Conservation (phyloP, 2,329 filamentous ascomycete species). For the Ophiostoma piceae region DNA sequence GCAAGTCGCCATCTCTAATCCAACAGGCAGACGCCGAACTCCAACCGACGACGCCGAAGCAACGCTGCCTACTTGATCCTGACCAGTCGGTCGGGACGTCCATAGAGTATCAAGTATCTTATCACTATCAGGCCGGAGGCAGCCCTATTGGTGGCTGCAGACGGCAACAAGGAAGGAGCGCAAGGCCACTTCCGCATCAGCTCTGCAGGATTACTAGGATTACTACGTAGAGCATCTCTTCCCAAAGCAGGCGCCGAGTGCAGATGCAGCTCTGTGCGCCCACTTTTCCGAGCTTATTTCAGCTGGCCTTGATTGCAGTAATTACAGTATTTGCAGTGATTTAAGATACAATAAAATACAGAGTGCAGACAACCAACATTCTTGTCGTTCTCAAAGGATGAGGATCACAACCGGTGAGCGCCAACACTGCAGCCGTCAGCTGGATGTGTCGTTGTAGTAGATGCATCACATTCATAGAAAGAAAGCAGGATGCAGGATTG, state of each 20-base stretch:
- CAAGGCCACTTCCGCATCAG: neutral
- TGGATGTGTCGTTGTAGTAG: neutral
- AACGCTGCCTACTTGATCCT: slow-evolving; percentile 5
- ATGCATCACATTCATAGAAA: too few relatives aligned
- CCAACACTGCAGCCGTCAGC: neutral
- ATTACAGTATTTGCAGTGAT: neutral
- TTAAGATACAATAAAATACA: too few relatives aligned
- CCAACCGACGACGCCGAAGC: neutral
- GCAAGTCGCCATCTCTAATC: neutral
- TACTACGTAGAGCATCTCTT: neutral
- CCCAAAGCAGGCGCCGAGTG: neutral
- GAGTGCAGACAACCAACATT: too few relatives aligned
- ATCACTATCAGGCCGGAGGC: neutral
- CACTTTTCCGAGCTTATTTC: slow-evolving; percentile 18
- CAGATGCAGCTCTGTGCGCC: neutral
- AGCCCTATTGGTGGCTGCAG: neutral
- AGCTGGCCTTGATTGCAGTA: neutral
- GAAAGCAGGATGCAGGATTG: too few relatives aligned
- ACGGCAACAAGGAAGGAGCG: neutral
- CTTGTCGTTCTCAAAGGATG: too few relatives aligned
- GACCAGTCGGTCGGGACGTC: neutral
- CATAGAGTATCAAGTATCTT: too few relatives aligned
- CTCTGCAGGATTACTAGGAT: neutral
- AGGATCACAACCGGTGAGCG: neutral
- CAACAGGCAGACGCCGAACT: neutral